Percentiles rank a stretch among this genome's conserved stretches.
Evolutionary conservation across 2,329 filamentous ascomycete genomes (phyloP).

Genomic region (Fusarium lyarnte): DNA sequence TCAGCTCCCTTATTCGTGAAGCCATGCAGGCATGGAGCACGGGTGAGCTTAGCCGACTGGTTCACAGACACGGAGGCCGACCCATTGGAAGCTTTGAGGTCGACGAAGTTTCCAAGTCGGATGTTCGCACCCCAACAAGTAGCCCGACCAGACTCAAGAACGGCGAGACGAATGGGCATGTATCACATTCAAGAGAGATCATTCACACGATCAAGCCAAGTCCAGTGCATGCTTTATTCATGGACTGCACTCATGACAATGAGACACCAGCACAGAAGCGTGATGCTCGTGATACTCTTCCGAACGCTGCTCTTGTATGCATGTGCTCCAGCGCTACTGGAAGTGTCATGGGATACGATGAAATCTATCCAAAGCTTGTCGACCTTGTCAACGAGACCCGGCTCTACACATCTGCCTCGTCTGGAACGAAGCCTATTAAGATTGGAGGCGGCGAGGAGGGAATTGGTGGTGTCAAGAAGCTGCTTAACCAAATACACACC

Average conservation of each 20-base stretch:
- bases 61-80: constrained; percentile 91
- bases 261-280: constrained; percentile 95
- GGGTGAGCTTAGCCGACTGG: constrained; percentile 87
- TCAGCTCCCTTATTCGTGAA: constrained; percentile 92
- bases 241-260: constrained; percentile 99
- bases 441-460: constrained; percentile 79
- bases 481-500: constrained; percentile 93
- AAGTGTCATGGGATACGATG: constrained; percentile 98
- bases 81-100: constrained; percentile 97
- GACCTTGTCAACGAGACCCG: constrained; percentile 92
- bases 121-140: constrained; percentile 50
- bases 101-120: constrained; percentile 79
- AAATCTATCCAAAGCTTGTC: constrained; percentile 92
- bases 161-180: constrained; percentile 42
- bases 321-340: constrained; percentile 97
- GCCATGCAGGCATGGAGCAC: constrained; percentile 99
- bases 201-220: constrained; percentile 86
- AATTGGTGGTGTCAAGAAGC: constrained; percentile 89
- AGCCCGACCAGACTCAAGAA: constrained; percentile 45
- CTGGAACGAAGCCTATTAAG: constrained; percentile 66
- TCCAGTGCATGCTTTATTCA: constrained; percentile 92
- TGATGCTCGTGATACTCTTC: constrained; percentile 90
- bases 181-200: constrained; percentile 64
- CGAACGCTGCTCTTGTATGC: constrained; percentile 91
- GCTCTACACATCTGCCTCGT: constrained; percentile 81